These are phyloP conservation scores for Nitzschia sp. DNA, from an alignment of 108 stramenopile species.

Conservation along the genomic window DNA sequence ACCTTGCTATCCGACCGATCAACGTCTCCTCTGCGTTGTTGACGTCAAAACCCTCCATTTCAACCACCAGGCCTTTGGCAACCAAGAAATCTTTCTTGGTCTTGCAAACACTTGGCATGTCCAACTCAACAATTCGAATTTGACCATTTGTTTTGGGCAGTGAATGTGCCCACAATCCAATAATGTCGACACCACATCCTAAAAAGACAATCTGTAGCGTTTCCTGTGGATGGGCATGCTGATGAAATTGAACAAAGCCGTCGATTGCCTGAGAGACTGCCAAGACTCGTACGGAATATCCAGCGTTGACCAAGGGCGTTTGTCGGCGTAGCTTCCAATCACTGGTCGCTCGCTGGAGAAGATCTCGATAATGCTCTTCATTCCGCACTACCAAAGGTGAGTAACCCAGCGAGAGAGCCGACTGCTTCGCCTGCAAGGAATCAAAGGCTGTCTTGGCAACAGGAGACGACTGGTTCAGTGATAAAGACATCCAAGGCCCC, in stretches of 20 bases:
- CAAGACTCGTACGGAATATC: conserved; percentile 73
- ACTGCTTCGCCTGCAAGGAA: conserved; percentile 69
- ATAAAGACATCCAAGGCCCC: neutral
- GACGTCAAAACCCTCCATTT: neutral
- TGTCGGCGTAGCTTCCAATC: conserved; percentile 37
- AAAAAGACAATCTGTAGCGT: conserved; percentile 60
- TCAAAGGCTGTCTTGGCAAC: conserved; percentile 69
- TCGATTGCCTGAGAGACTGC: conserved; percentile 44
- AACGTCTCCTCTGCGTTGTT: neutral
- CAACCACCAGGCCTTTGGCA: neutral
- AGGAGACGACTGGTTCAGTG: conserved; percentile 15
- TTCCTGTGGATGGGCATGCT: neutral
- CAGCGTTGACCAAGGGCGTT: conserved; percentile 81
- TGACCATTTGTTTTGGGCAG: neutral
- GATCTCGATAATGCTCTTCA: conserved; percentile 12
- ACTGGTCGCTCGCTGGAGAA: neutral
- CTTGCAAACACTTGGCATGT: conserved; percentile 29
- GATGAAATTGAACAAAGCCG: conserved; percentile 30
- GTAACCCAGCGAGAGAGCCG: conserved; percentile 56
- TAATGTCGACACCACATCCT: conserved; percentile 77
- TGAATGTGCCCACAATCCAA: conserved; percentile 68
- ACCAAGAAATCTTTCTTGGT: conserved; percentile 27
- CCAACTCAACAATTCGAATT: conserved; percentile 35
- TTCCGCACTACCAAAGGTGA: conserved; percentile 19
- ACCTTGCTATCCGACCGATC: neutral